Base-by-base conservation (phyloP, 306 rosid species). In the Quercus parvula region DNA sequence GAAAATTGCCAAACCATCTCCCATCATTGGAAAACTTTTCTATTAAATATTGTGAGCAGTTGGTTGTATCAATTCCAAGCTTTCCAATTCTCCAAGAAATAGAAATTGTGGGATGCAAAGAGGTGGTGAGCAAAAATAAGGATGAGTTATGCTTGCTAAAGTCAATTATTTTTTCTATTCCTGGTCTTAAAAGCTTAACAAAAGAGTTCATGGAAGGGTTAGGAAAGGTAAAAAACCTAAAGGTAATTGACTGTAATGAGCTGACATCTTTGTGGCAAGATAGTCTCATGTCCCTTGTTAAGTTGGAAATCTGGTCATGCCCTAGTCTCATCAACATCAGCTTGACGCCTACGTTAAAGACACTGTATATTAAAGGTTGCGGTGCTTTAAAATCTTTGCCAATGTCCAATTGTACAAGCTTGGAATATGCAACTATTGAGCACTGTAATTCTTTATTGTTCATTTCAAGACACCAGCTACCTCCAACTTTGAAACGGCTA, bases 401-500 rank as follows among this genome's bases (percentile, higher is more conserved):
- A 17, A 24, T 70, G 51, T 58, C 57, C 61, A 52, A 57, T 13
- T 70, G 9, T 69, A 33, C 19, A 27, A 41, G 41, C 46, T 70
- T 78, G 11, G 59, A 78, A 35, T 20, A 5, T 27, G 57, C 56
- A 41, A 15, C 5, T 56, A 56, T 78, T 1, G 18, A 6, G 3
- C 25, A 18, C 0, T 78, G 75, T 70, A 44, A 70, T 70, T 78
- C 81, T 11, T 75, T 78, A 13, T 2, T 19, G 15, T 38, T 20
- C 30, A 15, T 78, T 19, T 14, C 81, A 69, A 56, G 3, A 28
- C 59, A 30, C 22, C 81, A 70, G 5, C 30, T 78, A 1, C 81
- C 81, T 7, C 70, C 49, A 10, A 56, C 76, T 57, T 56, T 78
- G 20, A 78, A 70, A 15, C 27, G 58, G 66, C 33, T 59, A 12